These are phyloP conservation scores for Colletotrichum zoysiae DNA, from an alignment of 2,329 filamentous ascomycete genomes.

Conservation along the genomic window DNA sequence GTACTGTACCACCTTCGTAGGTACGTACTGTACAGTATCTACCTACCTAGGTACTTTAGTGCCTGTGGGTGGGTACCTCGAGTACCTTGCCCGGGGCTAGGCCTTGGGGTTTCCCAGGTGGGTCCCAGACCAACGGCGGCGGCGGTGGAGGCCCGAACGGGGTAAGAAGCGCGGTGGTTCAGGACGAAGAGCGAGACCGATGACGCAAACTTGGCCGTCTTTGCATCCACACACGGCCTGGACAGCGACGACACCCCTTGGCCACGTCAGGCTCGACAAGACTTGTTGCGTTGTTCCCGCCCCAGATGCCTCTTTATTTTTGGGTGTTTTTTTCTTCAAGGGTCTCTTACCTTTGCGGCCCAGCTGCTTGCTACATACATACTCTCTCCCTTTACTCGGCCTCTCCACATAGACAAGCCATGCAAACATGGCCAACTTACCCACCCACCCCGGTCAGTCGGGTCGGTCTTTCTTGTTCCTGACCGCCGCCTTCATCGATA, in stretches of 20 bases:
- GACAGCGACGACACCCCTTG: conserved; percentile 28
- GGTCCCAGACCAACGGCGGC: conserved; percentile 1
- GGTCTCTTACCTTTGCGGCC: neutral
- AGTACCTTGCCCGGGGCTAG: neutral
- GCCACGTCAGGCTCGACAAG: conserved; percentile 36
- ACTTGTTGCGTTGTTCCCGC: conserved; percentile 31
- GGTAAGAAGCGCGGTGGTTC: conserved; percentile 13
- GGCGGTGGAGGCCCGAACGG: neutral
- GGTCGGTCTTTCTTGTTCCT: conserved; percentile 27
- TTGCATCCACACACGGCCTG: conserved; percentile 10
- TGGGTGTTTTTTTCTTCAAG: neutral
- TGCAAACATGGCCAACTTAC: neutral
- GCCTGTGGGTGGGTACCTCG: no score
- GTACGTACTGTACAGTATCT: no score
- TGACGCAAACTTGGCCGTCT: conserved; percentile 40
- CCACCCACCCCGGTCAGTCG: conserved; percentile 12
- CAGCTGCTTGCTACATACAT: no score
- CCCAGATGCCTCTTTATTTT: neutral
- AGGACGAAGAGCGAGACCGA: conserved; percentile 12
- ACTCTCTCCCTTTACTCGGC: conserved; percentile 2
- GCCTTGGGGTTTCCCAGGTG: neutral
- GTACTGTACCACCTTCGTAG: no score
- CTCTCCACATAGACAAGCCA: neutral
- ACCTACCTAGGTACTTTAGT: no score
- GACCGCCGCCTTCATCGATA: conserved; percentile 21